A percentile compares a stretch with the other conserved stretches of the same genome.
Conservation (phyloP, 2,329 filamentous ascomycete genomes). For the Alternaria postmessia region DNA sequence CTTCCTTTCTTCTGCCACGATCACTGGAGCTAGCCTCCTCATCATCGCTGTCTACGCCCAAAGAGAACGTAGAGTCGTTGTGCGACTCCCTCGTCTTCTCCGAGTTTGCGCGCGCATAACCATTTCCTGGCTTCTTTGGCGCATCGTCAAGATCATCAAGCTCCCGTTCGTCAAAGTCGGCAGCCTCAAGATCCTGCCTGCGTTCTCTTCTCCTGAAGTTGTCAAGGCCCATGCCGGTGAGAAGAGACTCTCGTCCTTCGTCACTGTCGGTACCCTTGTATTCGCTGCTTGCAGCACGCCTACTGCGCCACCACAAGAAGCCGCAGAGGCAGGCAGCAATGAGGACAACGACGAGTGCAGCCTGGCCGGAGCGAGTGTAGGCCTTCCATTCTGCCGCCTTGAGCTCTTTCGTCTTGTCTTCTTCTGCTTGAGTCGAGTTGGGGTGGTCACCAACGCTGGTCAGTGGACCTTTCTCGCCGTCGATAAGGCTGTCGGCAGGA, state of each 20-base stretch:
- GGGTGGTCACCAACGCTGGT: constrained; percentile 79
- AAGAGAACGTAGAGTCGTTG: constrained; percentile 56
- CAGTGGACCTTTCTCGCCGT: constrained; percentile 82
- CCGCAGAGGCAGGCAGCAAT: constrained; percentile 78
- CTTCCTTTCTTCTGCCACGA: constrained; percentile 42
- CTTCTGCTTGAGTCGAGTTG: constrained; percentile 71
- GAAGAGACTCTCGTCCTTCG: constrained; percentile 55
- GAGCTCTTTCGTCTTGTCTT: constrained; percentile 75
- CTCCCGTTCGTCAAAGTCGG: constrained; percentile 69
- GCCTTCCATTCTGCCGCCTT: constrained; percentile 87
- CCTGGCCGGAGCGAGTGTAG: constrained; percentile 86
- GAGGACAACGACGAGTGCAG: constrained; percentile 81
- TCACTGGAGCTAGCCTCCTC: constrained; percentile 47
- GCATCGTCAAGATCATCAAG: constrained; percentile 61
- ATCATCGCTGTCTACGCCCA: constrained; percentile 56
- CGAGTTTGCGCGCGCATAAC: constrained; percentile 27
- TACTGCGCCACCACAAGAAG: constrained; percentile 69
- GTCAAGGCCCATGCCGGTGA: constrained; percentile 56
- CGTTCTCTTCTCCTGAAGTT: constrained; percentile 56
- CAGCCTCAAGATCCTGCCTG: constrained; percentile 65
- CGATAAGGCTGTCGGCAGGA: constrained; percentile 80
- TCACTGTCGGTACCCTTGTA: constrained; percentile 56
- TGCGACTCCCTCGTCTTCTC: constrained; percentile 43
- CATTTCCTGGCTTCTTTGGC: constrained; percentile 34
- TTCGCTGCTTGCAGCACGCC: constrained; percentile 48